These are phyloP conservation scores for Fusarium staphyleae DNA, from an alignment of 2,329 filamentous ascomycete species.

Conservation along the genomic window DNA sequence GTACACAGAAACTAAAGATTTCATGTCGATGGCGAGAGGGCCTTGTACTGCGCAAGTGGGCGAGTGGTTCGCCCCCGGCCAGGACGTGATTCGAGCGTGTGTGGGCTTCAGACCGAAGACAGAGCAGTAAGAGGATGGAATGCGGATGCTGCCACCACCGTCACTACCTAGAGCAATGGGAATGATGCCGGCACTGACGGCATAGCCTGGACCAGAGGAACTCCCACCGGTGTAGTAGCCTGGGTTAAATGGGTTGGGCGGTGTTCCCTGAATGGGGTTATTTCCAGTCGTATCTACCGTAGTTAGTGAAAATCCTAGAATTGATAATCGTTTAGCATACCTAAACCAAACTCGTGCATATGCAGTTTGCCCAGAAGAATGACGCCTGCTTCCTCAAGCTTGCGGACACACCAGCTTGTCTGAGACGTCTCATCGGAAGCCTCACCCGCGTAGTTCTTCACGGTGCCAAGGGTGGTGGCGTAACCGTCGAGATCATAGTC, in stretches of 20 bases:
- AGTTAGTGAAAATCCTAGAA: constrained; percentile 9
- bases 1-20: constrained; percentile 71
- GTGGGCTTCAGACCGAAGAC: constrained; percentile 77
- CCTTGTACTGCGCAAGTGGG: constrained; percentile 71
- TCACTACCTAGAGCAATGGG: constrained; percentile 77
- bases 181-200: constrained; percentile 72
- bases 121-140: constrained; percentile 75
- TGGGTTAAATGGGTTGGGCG: constrained; percentile 76
- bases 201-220: constrained; percentile 76
- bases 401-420: constrained; percentile 75
- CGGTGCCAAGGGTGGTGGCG: constrained; percentile 68
- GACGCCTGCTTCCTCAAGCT: constrained; percentile 74
- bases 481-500: constrained; percentile 81
- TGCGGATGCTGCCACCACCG: constrained; percentile 76
- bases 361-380: constrained; percentile 75
- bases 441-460: constrained; percentile 63
- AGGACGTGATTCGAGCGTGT: constrained; percentile 69
- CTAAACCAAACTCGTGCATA: constrained; percentile 80
- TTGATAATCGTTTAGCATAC: constrained; percentile 47
- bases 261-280: constrained; percentile 76
- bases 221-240: constrained; percentile 80
- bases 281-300: constrained; percentile 73
- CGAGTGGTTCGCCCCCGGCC: constrained; percentile 65
- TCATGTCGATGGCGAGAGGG: constrained; percentile 71
- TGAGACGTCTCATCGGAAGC: constrained; percentile 46